Conservation (phyloP, 441 rosid species). For the Pelargonium myrrhifolium region DNA sequence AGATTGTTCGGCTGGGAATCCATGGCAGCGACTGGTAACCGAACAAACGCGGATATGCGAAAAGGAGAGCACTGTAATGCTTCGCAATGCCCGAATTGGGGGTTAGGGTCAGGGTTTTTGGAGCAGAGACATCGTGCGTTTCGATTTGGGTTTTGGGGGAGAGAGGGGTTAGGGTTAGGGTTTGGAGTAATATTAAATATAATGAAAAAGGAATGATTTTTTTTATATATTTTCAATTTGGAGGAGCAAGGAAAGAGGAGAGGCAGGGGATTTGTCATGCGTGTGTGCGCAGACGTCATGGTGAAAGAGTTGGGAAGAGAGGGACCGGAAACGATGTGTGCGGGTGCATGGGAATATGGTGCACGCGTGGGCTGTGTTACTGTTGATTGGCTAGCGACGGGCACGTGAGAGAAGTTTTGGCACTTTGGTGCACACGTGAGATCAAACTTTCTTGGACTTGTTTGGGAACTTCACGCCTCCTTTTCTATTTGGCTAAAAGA, state of each 20-base stretch:
- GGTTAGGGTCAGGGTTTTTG: not conserved
- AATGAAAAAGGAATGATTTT: not conserved
- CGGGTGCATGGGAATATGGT: not conserved
- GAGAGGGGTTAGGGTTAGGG: not conserved
- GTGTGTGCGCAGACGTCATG: not conserved
- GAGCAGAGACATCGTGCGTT: conserved; percentile 9
- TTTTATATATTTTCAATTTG: not conserved
- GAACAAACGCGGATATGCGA: not conserved
- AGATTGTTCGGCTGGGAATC: conserved; percentile 65
- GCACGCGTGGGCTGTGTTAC: not conserved
- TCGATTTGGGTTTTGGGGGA: conserved; percentile 1
- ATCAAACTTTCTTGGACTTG: no score
- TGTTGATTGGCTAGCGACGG: no score
- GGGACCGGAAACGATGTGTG: not conserved
- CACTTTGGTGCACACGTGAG: no score
- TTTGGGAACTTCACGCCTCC: no score
- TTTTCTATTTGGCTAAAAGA: no score
- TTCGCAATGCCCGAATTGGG: not conserved
- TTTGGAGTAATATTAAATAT: not conserved
- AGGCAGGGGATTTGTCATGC: no score
- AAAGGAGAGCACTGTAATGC: no score
- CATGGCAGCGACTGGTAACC: conserved; percentile 31
- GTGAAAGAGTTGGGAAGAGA: not conserved
- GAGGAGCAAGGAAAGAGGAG: not conserved
- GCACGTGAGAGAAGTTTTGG: no score